These are phyloP conservation scores for Ramalina intermedia DNA, from an alignment of 495 filamentous ascomycete genomes.

Conservation along the genomic window DNA sequence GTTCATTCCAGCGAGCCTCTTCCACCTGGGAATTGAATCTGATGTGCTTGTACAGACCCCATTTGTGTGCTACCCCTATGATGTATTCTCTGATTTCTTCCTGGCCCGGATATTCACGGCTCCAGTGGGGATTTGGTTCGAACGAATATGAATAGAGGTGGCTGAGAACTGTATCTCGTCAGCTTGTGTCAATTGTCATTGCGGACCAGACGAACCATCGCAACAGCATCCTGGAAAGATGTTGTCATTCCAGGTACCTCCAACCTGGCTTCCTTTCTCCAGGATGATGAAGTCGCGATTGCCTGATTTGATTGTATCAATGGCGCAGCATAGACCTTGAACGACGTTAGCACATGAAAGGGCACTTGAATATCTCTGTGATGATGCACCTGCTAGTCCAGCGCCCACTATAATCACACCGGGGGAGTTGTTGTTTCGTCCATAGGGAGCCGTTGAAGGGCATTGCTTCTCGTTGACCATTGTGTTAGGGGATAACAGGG, in stretches of 20 bases:
- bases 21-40: conserved; percentile 39
- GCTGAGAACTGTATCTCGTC: conserved; percentile 24
- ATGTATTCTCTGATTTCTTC: conserved; percentile 38
- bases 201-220: conserved; percentile 22
- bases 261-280: conserved; percentile 36
- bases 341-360: background rate
- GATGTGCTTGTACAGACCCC: conserved; percentile 24
- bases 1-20: conserved; percentile 42
- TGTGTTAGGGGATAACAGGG: background rate
- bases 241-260: conserved; percentile 43
- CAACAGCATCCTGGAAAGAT: conserved; percentile 41
- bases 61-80: conserved; percentile 1
- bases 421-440: conserved; percentile 16
- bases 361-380: background rate
- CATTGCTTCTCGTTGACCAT: background rate
- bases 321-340: conserved; percentile 35
- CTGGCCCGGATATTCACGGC: conserved; percentile 48
- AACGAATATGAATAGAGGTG: conserved; percentile 51
- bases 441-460: background rate
- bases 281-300: conserved; percentile 42
- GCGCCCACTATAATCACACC: conserved; percentile 30
- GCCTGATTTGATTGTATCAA: conserved; percentile 39
- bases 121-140: conserved; percentile 50
- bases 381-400: conserved; percentile 27
- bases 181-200: background rate